A percentile compares a stretch with the other conserved stretches of the same genome.
Evolutionary conservation across 2,329 filamentous ascomycete species (phyloP).

Genomic region (Cercospora sp.): DNA sequence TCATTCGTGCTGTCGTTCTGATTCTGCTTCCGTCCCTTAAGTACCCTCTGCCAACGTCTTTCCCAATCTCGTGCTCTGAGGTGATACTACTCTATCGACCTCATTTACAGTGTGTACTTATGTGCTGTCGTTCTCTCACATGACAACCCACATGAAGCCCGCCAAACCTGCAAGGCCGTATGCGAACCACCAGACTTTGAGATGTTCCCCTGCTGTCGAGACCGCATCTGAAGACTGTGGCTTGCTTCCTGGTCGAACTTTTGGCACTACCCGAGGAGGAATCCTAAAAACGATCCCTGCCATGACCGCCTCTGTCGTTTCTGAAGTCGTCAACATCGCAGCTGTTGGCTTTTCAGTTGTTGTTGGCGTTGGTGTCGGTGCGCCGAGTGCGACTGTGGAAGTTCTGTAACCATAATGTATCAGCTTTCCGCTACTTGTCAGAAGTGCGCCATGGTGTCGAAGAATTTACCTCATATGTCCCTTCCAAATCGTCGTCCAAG

Average conservation of each 20-base stretch:
- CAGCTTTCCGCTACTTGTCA: not conserved
- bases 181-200: not conserved
- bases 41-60: not conserved
- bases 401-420: not conserved
- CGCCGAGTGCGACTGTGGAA: not conserved
- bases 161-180: not conserved
- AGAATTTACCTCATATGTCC: not conserved
- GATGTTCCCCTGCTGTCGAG: not conserved
- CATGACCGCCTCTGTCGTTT: not conserved
- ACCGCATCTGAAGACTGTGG: not conserved
- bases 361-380: not conserved
- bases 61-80: not conserved
- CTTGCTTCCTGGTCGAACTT: not conserved
- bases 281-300: not conserved
- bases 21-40: not conserved
- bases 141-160: not conserved
- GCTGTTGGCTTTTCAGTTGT: not conserved
- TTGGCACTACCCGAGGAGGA: not conserved
- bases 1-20: not conserved
- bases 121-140: not conserved
- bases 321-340: not conserved
- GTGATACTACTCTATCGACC: not conserved
- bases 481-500: not conserved
- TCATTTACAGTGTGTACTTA: not conserved
- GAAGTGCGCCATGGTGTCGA: not conserved